Base-by-base conservation (phyloP, 2,329 filamentous ascomycete genomes). In the Nothopassalora personata region DNA sequence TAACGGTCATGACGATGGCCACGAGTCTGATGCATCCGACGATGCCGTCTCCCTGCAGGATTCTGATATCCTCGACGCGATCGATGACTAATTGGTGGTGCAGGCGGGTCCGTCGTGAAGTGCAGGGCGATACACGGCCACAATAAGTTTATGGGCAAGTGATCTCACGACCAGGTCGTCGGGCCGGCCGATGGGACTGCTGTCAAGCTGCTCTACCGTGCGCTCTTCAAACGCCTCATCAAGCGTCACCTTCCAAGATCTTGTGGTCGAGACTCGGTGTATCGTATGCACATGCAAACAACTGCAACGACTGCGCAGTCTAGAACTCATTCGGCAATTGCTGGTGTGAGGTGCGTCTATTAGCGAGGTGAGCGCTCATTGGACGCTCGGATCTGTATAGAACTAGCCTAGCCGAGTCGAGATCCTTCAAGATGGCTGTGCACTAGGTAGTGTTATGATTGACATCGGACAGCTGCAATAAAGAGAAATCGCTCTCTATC, bases 41-140 rank as follows among this genome's bases (percentile, higher is more conserved):
- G 59, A 64, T 49, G 66, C 62, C 23, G 66, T 68, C 33, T 67
- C 65, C 43, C 28, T 63, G 49, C 66, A 68, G 55, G 64, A 67
- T 58, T 68, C 66, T 45, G 66, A 68, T 51, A 62, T 65, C 39
- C 65, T 68, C 56, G 66, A 68, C 54, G 59, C 60, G 53, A 63
- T 68, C 64, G 64, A 66, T 13, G 65, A 65, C 52, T 65, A 43
- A 13, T n/a, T n/a, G 39, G 39, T n/a, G 39, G 1, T 5, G 39
- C 13, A n/a, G 13, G 13, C 23, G 23, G 23, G 23, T 23, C 23
- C 1, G 23, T 23, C 23, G 23, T 3, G 23, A 23, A 2, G 23
- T 23, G 1, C 23, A 23, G 23, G 23, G 23, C 23, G 23, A 23
- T 23, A 23, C 23, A 23, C 23, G 23, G 23, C 23, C 23, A 23